Conservation (phyloP, 106 monocot genomes). For the Apostasia shenzhenica region DNA sequence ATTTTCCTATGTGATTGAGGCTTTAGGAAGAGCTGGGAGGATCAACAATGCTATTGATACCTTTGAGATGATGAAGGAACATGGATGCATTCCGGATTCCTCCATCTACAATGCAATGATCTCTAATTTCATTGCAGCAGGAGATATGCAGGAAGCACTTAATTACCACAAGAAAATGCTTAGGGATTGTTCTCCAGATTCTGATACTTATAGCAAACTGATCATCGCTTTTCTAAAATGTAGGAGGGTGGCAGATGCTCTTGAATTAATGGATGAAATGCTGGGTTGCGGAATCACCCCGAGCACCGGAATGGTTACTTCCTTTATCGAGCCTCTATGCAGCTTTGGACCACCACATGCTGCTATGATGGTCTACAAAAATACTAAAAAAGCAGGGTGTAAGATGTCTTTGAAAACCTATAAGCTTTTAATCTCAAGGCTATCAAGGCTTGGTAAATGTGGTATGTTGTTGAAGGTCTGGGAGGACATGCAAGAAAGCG, state of each 20-base stretch:
- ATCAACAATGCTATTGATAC: conserved; percentile 39
- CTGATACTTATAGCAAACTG: conserved; percentile 44
- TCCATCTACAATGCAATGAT: conserved; percentile 65
- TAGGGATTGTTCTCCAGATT: conserved; percentile 39
- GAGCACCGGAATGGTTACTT: conserved; percentile 72
- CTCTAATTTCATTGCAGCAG: conserved; percentile 45
- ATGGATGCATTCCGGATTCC: conserved; percentile 36
- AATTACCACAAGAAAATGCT: conserved; percentile 59
- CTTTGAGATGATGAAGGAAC: conserved; percentile 56
- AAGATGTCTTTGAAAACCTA: conserved; percentile 77
- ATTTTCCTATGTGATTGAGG: conserved; percentile 43
- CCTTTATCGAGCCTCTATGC: conserved; percentile 60
- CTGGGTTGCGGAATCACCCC: conserved; percentile 44
- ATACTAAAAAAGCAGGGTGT: conserved; percentile 64
- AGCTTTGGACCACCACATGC: conserved; percentile 97
- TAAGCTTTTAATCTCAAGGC: conserved; percentile 85
- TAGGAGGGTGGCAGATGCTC: conserved; percentile 82
- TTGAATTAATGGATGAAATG: conserved; percentile 84
- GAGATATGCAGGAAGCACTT: conserved; percentile 53
- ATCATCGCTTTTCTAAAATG: conserved; percentile 56
- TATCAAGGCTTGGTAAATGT: conserved; percentile 80
- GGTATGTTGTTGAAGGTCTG: conserved; percentile 71
- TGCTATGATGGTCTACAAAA: conserved; percentile 78
- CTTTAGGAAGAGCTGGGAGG: conserved; percentile 57
- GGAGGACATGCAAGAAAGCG: conserved; percentile 87